Base-by-base conservation (phyloP, 2,329 filamentous ascomycete species). In the Xylariaceae sp. region DNA sequence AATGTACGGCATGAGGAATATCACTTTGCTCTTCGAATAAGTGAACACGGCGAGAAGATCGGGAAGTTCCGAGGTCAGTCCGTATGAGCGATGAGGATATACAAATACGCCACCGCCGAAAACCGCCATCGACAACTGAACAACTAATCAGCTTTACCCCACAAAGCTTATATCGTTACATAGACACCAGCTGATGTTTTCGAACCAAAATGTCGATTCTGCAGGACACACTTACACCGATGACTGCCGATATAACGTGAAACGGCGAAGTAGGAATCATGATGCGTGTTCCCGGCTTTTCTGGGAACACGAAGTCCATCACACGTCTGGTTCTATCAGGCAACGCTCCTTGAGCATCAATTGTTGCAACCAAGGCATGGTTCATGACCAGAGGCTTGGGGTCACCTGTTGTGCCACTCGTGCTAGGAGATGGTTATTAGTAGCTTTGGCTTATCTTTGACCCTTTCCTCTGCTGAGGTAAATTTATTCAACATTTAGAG, bases 351-450 rank as follows among this genome's bases (percentile, higher is more conserved):
- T 52, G 48, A 9, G 47, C 41, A 11, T 53, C 38, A 2, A 48
- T 33, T 10, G 47, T 46, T 22, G 49, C 51, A n/a, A 55, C 40
- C 1, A 47, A 39, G 14, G 48, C 53, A n/a, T 58, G 43, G 19
- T 45, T 50, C 14, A 22, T 14, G 11, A 46, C 5, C 27, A 60
- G 4, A 12, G 55, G 56, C 38, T 59, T 58, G 5, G 57, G 53
- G 4, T 41, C 18, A 19, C 55, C 58, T 7, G 58, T 60, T 10
- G 57, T 60, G 18, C 58, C 57, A 35, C 55, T 58, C 11, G 57
- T 56, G 39, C 22, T 27, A 27, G 7, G 22, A 27, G 22, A 27
- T 27, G 22, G 22, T 27, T 27, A 27, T 27, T 27, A 27, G 22
- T 27, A 4, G 4, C 22, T 27, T 7, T 7, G 7, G 7, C 22